Evolutionary conservation across 2,329 filamentous ascomycete species (phyloP), one percentile per base, ranked within the genome.

Genomic region (Colletotrichum shisoi): DNA sequence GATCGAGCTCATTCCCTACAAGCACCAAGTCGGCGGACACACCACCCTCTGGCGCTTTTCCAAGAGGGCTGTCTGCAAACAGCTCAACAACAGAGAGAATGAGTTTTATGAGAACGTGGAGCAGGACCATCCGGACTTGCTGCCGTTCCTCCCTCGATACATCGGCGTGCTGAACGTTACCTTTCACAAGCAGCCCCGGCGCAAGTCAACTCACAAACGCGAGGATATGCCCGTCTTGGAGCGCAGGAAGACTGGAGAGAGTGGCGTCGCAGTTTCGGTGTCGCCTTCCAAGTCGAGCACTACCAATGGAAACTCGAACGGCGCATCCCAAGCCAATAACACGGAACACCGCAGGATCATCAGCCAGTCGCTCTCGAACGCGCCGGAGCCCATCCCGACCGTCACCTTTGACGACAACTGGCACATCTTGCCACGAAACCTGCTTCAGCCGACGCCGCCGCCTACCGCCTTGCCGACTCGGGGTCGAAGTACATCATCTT

Each of bases 31-130:
- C 62, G 95, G 95, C 66, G 95, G 95, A 0, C 95, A 99, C 77
- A 97, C 93, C 7, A 97, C 94, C 0, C 86, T 99, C 42, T 99
- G 96, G 86, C 90, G 94, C 48, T 98, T 99, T 76, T 98, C 95
- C 19, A 89, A 93, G 71, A 88, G 94, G 73, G 95, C 95, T 63
- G 94, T 99, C 12, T 99, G 95, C 84, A 99, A 99, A 79, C 93
- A 97, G 79, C 86, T 99, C 74, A 99, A 97, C 78, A 99, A 97
- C 77, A 87, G 94, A 74, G 95, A 99, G 76, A 99, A 99, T 78
- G 93, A 97, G 79, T 99, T 99, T 76, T 99, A 99, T 78, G 95
- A 99, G 79, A 95, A 90, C 62, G 92, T 98, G 73, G 95, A 99
- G 81, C 89, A 88, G 74, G 88, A 92, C 71, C 94, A 99, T 78